These are phyloP conservation scores for Diaporthe citri DNA, from an alignment of 2,329 filamentous ascomycete genomes.

Conservation along the genomic window DNA sequence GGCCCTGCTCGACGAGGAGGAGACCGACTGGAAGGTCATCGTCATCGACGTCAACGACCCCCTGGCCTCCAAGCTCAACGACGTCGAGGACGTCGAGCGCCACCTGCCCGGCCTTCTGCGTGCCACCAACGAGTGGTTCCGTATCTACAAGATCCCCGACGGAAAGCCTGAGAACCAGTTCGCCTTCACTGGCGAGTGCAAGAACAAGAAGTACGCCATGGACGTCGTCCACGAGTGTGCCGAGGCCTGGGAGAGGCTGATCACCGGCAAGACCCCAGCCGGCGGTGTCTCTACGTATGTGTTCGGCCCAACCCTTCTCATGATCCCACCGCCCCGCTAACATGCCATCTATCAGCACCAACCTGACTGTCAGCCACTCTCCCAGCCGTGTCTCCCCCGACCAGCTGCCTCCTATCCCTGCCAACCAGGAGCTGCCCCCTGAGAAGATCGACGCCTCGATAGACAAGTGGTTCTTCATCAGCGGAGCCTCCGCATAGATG, in stretches of 20 bases:
- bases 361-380: conserved; percentile 81
- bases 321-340: not conserved
- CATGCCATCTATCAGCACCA: conserved; percentile 70
- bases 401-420: conserved; percentile 81
- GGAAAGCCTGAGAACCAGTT: conserved; percentile 99
- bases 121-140: conserved; percentile 99
- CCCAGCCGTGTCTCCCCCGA: conserved; percentile 76
- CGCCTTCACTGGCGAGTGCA: conserved; percentile 99
- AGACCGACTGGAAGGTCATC: conserved; percentile 99
- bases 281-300: conserved; percentile 87
- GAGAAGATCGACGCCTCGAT: conserved; percentile 95
- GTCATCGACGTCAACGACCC: conserved; percentile 99
- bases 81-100: conserved; percentile 98
- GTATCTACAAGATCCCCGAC: conserved; percentile 99
- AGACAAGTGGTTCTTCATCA: conserved; percentile 99
- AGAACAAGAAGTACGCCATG: conserved; percentile 99
- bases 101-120: conserved; percentile 96
- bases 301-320: not conserved
- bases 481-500: conserved; percentile 84
- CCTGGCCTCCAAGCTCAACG: conserved; percentile 94
- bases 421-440: conserved; percentile 82
- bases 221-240: conserved; percentile 96
- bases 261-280: conserved; percentile 86
- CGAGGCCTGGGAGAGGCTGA: conserved; percentile 97
- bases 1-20: conserved; percentile 98